phyloP scores from a whole-genome alignment of 2,329 filamentous ascomycete species.

The Iodosphaeria phyllophila region DNA sequence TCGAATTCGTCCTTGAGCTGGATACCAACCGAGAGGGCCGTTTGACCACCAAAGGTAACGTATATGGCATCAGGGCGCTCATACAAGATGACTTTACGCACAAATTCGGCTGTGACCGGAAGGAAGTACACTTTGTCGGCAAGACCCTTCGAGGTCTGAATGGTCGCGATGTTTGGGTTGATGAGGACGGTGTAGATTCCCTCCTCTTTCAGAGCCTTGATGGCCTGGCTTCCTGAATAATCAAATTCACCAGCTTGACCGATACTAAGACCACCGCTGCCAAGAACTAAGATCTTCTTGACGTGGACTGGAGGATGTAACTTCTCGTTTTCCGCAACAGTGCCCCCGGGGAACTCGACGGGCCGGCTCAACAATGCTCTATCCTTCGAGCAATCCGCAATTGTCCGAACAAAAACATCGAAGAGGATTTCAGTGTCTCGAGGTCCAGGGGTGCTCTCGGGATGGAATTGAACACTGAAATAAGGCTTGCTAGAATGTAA shows the following conservation, averaged over 20 bases:
- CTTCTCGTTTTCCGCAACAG: conserved; percentile 57
- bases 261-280: conserved; percentile 88
- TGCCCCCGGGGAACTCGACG: conserved; percentile 76
- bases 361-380: conserved; percentile 48
- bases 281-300: conserved; percentile 89
- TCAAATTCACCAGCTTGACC: conserved; percentile 97
- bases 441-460: conserved; percentile 88
- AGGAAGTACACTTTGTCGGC: conserved; percentile 99
- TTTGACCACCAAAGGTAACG: conserved; percentile 94
- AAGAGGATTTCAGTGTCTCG: conserved; percentile 94
- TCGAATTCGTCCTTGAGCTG: conserved; percentile 97
- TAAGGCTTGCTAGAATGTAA: conserved; percentile 70
- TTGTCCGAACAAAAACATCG: conserved; percentile 84
- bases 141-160: conserved; percentile 93
- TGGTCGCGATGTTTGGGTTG: conserved; percentile 98
- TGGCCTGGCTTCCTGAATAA: conserved; percentile 94
- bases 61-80: conserved; percentile 95
- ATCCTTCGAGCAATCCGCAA: conserved; percentile 52
- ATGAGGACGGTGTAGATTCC: conserved; percentile 96
- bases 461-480: conserved; percentile 99
- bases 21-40: conserved; percentile 89
- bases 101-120: conserved; percentile 90
- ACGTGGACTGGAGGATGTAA: conserved; percentile 63
- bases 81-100: conserved; percentile 90
- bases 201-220: conserved; percentile 95